Conservation (phyloP, 768 basidiomycete species). For the Serendipita sp. region DNA sequence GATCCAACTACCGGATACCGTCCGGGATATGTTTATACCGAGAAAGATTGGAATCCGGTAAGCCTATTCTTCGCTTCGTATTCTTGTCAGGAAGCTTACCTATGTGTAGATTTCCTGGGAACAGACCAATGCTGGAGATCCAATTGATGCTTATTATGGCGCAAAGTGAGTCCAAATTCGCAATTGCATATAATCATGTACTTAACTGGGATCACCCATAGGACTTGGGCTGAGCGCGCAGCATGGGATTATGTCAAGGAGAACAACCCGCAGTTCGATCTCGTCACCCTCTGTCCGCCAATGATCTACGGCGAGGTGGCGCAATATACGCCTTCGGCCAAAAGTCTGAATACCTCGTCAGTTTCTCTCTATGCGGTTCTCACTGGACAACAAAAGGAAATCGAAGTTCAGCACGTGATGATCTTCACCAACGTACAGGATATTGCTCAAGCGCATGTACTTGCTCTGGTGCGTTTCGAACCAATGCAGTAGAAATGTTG, state of each 20-base stretch:
- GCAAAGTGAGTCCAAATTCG: conserved; percentile 8
- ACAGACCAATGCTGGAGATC: conserved; percentile 6
- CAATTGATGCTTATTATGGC: conserved; percentile 10
- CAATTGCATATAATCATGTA: too few relatives aligned
- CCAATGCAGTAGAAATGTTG: neutral
- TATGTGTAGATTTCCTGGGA: conserved; percentile 13
- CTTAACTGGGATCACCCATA: neutral
- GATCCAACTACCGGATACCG: neutral
- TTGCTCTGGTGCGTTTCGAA: neutral
- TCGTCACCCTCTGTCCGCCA: conserved; percentile 13
- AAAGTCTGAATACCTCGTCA: neutral
- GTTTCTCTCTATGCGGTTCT: neutral
- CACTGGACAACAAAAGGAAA: neutral
- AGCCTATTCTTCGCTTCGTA: neutral
- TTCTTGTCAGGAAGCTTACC: neutral
- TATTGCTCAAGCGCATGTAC: neutral
- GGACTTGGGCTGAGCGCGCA: conserved; percentile 12
- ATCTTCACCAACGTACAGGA: neutral
- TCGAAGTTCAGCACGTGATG: neutral
- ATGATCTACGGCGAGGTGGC: neutral
- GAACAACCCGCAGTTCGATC: conserved; percentile 11
- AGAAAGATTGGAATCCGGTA: conserved; percentile 15
- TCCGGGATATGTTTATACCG: conserved; percentile 13
- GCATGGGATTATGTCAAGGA: conserved; percentile 14
- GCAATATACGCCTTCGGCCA: neutral